phyloP scores from a whole-genome alignment of 805 yeast genomes.

The Clavispora phyllophila region DNA sequence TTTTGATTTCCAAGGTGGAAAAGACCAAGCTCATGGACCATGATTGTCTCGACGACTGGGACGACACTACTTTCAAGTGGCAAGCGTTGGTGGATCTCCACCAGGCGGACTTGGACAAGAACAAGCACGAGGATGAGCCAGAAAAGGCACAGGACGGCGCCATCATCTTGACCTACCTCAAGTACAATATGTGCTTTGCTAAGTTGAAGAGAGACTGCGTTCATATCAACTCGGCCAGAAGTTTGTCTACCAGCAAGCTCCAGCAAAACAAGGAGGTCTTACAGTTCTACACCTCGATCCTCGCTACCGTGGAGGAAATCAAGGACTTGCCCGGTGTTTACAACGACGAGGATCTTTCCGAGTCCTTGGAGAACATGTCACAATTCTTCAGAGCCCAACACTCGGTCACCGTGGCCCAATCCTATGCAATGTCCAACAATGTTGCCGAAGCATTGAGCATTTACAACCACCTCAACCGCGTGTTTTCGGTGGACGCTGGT shows the following conservation, averaged over 20 bases:
- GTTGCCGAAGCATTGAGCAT: slow-evolving; percentile 47
- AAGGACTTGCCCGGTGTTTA: slow-evolving; percentile 89
- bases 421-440: slow-evolving; percentile 36
- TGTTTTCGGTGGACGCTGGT: slow-evolving; percentile 9
- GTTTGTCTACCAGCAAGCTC: too few species aligned
- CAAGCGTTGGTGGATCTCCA: slow-evolving; percentile 63
- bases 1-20: slow-evolving; percentile 42
- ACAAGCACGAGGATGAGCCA: slow-evolving; percentile 44
- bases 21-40: slow-evolving; percentile 22
- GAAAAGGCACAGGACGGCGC: slow-evolving; percentile 66
- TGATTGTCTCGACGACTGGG: slow-evolving; percentile 46
- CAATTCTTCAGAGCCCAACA: slow-evolving; percentile 44
- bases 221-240: slow-evolving; percentile 39
- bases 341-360: slow-evolving; percentile 66
- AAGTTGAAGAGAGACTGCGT: slow-evolving; percentile 68
- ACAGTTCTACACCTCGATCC: slow-evolving; percentile 48
- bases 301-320: slow-evolving; percentile 51
- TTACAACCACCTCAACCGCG: slow-evolving; percentile 19
- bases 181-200: slow-evolving; percentile 59
- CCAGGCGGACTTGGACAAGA: slow-evolving; percentile 47
- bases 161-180: slow-evolving; percentile 69
- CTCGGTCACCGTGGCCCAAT: slow-evolving; percentile 39
- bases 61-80: slow-evolving; percentile 58
- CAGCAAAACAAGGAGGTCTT: too few species aligned
- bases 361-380: slow-evolving; percentile 48